Evolutionary conservation across 495 filamentous ascomycete species (phyloP).

Genomic region (Saxophila tyrrhenica): DNA sequence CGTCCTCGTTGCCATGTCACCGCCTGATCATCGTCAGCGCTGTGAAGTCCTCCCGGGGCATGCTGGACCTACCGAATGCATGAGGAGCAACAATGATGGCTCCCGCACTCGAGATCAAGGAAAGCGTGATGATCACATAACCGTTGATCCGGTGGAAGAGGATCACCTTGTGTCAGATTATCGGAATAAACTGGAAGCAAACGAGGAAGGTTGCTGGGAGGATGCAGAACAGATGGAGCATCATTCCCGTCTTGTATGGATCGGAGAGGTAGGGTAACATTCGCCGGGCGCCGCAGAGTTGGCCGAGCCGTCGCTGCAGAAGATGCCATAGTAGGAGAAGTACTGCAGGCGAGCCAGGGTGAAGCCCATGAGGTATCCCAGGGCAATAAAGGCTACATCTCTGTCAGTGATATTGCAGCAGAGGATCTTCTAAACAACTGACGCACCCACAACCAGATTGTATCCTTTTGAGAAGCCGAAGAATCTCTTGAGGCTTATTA

Average conservation of each 20-base stretch:
- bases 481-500: too few relatives aligned
- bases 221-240: slow-evolving; percentile 34
- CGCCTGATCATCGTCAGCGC: too few relatives aligned
- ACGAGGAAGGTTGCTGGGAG: slow-evolving; percentile 37
- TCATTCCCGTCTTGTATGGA: slow-evolving; percentile 34
- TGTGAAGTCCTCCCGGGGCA: too few relatives aligned
- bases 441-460: background rate
- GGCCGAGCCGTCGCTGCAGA: background rate
- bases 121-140: slow-evolving; percentile 34
- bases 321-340: background rate
- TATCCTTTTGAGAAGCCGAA: background rate
- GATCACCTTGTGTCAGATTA: slow-evolving; percentile 35
- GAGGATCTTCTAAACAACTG: background rate
- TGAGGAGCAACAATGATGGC: slow-evolving; percentile 35
- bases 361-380: background rate
- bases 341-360: background rate
- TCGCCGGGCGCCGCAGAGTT: background rate
- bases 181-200: slow-evolving; percentile 39
- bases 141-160: slow-evolving; percentile 43
- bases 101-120: slow-evolving; percentile 30
- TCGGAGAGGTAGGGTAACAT: background rate
- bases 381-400: background rate
- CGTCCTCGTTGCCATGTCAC: slow-evolving; percentile 31
- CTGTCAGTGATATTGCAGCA: background rate
- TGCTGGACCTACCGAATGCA: slow-evolving; percentile 39